Evolutionary conservation across 495 filamentous ascomycete genomes (phyloP).

Genomic region (Aspergillus haitiensis): DNA sequence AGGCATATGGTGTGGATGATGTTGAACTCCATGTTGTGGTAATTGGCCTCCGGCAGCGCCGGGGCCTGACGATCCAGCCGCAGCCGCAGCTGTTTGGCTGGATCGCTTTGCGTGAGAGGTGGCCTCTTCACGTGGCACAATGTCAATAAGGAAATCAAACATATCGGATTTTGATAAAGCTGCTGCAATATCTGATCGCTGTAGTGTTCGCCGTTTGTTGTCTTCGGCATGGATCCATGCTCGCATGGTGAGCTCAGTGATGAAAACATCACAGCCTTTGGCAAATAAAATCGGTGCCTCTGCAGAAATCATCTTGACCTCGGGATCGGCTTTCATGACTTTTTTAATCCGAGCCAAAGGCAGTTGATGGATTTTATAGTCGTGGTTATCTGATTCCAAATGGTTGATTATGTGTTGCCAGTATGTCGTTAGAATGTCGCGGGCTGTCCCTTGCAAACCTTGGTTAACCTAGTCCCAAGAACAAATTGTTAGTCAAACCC

Average conservation of each 20-base stretch:
- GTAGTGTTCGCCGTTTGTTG: constrained; percentile 94
- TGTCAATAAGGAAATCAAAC: constrained; percentile 99
- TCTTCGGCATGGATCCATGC: constrained; percentile 99
- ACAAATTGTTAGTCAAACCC: constrained; percentile 20
- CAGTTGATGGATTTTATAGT: constrained; percentile 96
- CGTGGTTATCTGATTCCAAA: constrained; percentile 90
- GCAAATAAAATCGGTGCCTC: constrained; percentile 97
- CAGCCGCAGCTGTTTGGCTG: constrained; percentile 57
- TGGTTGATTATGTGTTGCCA: constrained; percentile 98
- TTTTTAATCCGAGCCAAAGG: constrained; percentile 98
- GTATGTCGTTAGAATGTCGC: constrained; percentile 95
- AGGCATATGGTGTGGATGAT: constrained; percentile 63
- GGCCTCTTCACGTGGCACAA: constrained; percentile 94
- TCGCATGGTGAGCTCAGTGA: constrained; percentile 97
- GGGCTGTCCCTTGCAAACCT: constrained; percentile 87
- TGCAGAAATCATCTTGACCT: constrained; percentile 99
- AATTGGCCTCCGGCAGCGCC: constrained; percentile 50
- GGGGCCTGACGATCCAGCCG: constrained; percentile 46
- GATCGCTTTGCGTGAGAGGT: constrained; percentile 76
- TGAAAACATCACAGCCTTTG: constrained; percentile 99
- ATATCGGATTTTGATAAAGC: constrained; percentile 96
- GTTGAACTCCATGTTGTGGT: constrained; percentile 59
- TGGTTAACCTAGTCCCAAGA: constrained; percentile 71
- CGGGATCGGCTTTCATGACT: constrained; percentile 99
- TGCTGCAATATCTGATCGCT: constrained; percentile 93